A percentile compares a stretch with the other conserved stretches of the same genome.
Evolutionary conservation across 2,329 filamentous ascomycete genomes (phyloP).

Genomic region (Spiromastix sp.): DNA sequence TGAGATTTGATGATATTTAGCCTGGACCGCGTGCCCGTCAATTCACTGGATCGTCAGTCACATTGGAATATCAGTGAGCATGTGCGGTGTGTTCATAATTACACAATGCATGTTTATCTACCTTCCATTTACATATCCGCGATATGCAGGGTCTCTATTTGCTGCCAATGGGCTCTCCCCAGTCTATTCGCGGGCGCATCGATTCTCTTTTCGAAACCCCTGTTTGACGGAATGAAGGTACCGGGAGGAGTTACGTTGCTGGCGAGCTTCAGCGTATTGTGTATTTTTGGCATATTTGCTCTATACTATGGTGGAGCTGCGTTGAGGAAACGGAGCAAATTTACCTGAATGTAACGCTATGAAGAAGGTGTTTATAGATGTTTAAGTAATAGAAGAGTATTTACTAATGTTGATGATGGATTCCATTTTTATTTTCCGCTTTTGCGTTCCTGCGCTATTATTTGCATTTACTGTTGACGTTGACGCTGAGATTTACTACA

Average conservation of each 20-base stretch:
- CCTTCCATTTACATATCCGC: slow-evolving; percentile 23
- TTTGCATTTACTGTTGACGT: too few species aligned
- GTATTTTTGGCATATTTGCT: slow-evolving; percentile 47
- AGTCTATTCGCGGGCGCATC: slow-evolving; percentile 23
- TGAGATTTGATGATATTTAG: too few species aligned
- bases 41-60: slow-evolving; percentile 29
- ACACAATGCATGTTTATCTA: slow-evolving; percentile 36
- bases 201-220: slow-evolving; percentile 21
- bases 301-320: slow-evolving; percentile 48
- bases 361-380: too few species aligned
- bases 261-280: slow-evolving; percentile 25
- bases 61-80: slow-evolving; percentile 33
- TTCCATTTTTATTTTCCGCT: too few species aligned
- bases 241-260: slow-evolving; percentile 19
- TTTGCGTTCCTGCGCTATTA: too few species aligned
- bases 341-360: too few species aligned
- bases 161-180: slow-evolving; percentile 25
- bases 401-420: too few species aligned
- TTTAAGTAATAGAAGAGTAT: too few species aligned
- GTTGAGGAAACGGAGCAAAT: slow-evolving; percentile 48
- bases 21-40: slow-evolving; percentile 17
- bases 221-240: slow-evolving; percentile 20
- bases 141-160: slow-evolving; percentile 25
- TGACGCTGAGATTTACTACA: too few species aligned
- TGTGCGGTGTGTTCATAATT: slow-evolving; percentile 26